phyloP scores from a whole-genome alignment of 768 basidiomycete species.

The Leucocoprinus leucothites region DNA sequence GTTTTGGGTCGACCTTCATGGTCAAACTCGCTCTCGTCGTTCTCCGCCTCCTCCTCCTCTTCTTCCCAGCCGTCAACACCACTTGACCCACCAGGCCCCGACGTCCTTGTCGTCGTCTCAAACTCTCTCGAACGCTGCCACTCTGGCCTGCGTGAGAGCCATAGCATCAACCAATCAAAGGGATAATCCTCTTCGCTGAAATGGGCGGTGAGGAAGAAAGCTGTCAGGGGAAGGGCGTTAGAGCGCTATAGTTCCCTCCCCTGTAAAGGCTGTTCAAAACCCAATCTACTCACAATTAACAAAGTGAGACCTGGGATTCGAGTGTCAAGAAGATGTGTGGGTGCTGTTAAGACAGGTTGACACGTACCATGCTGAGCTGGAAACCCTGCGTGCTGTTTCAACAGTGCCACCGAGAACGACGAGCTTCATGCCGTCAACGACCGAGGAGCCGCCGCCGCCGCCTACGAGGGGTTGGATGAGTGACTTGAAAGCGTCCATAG shows the following conservation, averaged over 20 bases:
- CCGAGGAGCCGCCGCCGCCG: slow-evolving; percentile 69
- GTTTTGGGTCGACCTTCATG: slow-evolving; percentile 58
- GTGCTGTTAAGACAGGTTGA: slow-evolving; percentile 11
- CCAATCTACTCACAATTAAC: slow-evolving; percentile 74
- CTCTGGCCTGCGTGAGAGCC: slow-evolving; percentile 80
- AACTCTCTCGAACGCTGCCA: slow-evolving; percentile 90
- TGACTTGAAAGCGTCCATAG: slow-evolving; percentile 79
- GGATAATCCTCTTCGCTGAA: slow-evolving; percentile 90
- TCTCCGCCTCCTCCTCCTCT: slow-evolving; percentile 24
- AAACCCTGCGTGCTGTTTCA: slow-evolving; percentile 79
- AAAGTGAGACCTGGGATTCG: slow-evolving; percentile 64
- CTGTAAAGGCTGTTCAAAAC: neutral
- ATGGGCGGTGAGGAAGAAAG: slow-evolving; percentile 87
- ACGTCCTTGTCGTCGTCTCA: slow-evolving; percentile 79
- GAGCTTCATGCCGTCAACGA: slow-evolving; percentile 88
- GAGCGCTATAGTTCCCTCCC: slow-evolving; percentile 2
- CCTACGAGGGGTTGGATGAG: slow-evolving; percentile 79
- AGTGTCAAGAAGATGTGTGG: slow-evolving; percentile 6
- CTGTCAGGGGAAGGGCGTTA: slow-evolving; percentile 33
- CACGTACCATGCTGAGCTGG: slow-evolving; percentile 76
- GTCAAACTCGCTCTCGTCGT: slow-evolving; percentile 37
- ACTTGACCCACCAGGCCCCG: slow-evolving; percentile 53
- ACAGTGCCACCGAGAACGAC: slow-evolving; percentile 87
- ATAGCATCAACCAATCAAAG: slow-evolving; percentile 90
- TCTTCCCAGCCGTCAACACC: slow-evolving; percentile 42